phyloP scores from a whole-genome alignment of 768 basidiomycete genomes.

The Mycena crocata region DNA sequence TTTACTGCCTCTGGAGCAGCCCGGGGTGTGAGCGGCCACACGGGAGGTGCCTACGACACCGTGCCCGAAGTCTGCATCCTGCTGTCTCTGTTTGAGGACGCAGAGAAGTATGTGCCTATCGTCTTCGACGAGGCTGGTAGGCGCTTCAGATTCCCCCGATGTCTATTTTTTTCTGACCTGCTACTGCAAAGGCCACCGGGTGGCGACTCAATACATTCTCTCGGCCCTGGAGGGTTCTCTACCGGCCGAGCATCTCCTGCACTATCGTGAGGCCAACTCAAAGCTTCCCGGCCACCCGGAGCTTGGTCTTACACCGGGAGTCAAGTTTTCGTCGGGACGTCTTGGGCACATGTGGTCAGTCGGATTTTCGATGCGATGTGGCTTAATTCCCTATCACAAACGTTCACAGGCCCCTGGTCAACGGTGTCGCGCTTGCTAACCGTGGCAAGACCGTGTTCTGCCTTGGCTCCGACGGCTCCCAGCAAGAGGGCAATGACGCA shows the following conservation, averaged over 20 bases:
- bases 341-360: conserved; percentile 88
- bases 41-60: conserved; percentile 80
- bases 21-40: conserved; percentile 89
- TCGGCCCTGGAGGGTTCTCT: conserved; percentile 80
- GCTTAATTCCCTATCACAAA: conserved; percentile 16
- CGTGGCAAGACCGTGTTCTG: conserved; percentile 82
- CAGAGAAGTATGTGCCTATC: conserved; percentile 72
- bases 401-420: conserved; percentile 72
- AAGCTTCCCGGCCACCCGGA: conserved; percentile 92
- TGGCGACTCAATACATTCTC: conserved; percentile 90
- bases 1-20: conserved; percentile 91
- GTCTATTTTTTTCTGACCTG: neutral
- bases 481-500: conserved; percentile 93
- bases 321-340: conserved; percentile 94
- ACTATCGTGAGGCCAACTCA: conserved; percentile 88
- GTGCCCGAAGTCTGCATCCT: conserved; percentile 88
- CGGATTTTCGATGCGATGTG: neutral
- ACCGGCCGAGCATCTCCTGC: conserved; percentile 80
- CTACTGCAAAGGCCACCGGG: conserved; percentile 76
- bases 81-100: conserved; percentile 76
- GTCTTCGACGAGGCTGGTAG: conserved; percentile 86
- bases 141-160: conserved; percentile 35
- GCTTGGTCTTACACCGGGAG: conserved; percentile 89
- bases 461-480: conserved; percentile 90
- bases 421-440: conserved; percentile 87